These are phyloP conservation scores for Pythium myriotylum DNA, from an alignment of 352 stramenopile species.

Conservation along the genomic window DNA sequence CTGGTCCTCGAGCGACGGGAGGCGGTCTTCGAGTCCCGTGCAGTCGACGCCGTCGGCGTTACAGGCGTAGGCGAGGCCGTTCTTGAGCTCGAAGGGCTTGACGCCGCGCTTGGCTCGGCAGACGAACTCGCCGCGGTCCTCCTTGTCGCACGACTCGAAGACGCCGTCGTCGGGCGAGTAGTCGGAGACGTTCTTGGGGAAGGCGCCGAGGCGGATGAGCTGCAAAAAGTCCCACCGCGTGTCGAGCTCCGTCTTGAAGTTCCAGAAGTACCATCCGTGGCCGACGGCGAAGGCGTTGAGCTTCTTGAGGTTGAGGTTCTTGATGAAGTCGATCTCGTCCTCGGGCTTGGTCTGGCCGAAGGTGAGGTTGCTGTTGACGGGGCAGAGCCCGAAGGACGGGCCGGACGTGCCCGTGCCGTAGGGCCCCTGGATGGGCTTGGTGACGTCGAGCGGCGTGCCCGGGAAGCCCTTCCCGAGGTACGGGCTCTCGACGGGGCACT, in stretches of 20 bases:
- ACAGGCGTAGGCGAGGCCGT: slow-evolving; percentile 62
- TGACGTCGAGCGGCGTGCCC: slow-evolving; percentile 85
- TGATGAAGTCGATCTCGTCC: slow-evolving; percentile 80
- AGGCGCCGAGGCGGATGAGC: slow-evolving; percentile 54
- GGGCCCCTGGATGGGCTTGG: slow-evolving; percentile 85
- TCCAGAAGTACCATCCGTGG: slow-evolving; percentile 97
- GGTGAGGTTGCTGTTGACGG: slow-evolving; percentile 82
- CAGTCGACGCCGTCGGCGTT: slow-evolving; percentile 57
- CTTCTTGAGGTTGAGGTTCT: slow-evolving; percentile 90
- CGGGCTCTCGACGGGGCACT: slow-evolving; percentile 79
- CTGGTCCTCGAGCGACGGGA: slow-evolving; percentile 58
- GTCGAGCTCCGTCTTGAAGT: slow-evolving; percentile 93
- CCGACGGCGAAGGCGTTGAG: slow-evolving; percentile 90
- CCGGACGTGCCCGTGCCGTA: slow-evolving; percentile 83
- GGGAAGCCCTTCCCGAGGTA: slow-evolving; percentile 91
- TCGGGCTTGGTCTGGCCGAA: slow-evolving; percentile 61
- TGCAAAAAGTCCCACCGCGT: slow-evolving; percentile 91
- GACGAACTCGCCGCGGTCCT: slow-evolving; percentile 77
- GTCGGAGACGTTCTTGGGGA: slow-evolving; percentile 76
- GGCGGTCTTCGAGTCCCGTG: slow-evolving; percentile 42
- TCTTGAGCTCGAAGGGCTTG: slow-evolving; percentile 50
- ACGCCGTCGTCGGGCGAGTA: slow-evolving; percentile 62
- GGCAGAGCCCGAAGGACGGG: slow-evolving; percentile 88
- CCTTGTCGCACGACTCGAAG: slow-evolving; percentile 60
- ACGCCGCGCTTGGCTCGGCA: slow-evolving; percentile 74